Conservation (phyloP, 768 basidiomycete species). For the Hygrocybe coccinea region DNA sequence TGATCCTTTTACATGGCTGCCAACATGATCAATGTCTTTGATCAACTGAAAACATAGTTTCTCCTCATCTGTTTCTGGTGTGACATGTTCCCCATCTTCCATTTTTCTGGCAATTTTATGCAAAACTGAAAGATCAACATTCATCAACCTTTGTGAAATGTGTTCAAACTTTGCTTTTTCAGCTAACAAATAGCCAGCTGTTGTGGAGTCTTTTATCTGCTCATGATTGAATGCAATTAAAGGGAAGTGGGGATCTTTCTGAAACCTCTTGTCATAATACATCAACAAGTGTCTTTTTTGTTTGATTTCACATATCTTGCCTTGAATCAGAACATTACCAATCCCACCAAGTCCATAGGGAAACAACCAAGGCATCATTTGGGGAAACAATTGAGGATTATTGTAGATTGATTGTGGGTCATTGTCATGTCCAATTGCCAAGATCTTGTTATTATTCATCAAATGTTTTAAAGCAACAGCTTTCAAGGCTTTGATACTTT, state of each 20-base stretch:
- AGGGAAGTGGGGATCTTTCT: constrained; percentile 21
- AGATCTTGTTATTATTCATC: constrained; percentile 11
- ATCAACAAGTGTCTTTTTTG: constrained; percentile 22
- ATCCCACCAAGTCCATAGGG: constrained; percentile 36
- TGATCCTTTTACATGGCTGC: constrained; percentile 24
- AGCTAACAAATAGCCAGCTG: constrained; percentile 25
- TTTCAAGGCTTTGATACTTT: constrained; percentile 8
- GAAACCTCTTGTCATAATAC: constrained; percentile 27
- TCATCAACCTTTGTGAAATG: constrained; percentile 19
- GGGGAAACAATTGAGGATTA: constrained; percentile 27
- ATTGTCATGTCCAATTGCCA: constrained; percentile 18
- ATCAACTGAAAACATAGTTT: constrained; percentile 32
- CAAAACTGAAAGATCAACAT: constrained; percentile 17
- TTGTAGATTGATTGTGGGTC: constrained; percentile 17
- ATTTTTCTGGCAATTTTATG: constrained; percentile 1
- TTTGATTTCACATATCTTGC: constrained; percentile 9
- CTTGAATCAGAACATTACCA: constrained; percentile 9
- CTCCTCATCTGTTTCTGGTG: constrained; percentile 24
- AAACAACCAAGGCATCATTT: constrained; percentile 36
- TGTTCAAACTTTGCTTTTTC: constrained; percentile 24
- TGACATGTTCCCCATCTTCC: no score
- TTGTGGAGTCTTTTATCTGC: constrained; percentile 23
- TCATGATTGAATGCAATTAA: constrained; percentile 29
- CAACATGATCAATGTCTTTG: constrained; percentile 32
- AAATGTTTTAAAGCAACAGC: constrained; percentile 16